Percentiles rank a stretch among this genome's conserved stretches.
Evolutionary conservation across 202 grass and related monocot species (phyloP).

Genomic region (Hordeum pubiflorum): DNA sequence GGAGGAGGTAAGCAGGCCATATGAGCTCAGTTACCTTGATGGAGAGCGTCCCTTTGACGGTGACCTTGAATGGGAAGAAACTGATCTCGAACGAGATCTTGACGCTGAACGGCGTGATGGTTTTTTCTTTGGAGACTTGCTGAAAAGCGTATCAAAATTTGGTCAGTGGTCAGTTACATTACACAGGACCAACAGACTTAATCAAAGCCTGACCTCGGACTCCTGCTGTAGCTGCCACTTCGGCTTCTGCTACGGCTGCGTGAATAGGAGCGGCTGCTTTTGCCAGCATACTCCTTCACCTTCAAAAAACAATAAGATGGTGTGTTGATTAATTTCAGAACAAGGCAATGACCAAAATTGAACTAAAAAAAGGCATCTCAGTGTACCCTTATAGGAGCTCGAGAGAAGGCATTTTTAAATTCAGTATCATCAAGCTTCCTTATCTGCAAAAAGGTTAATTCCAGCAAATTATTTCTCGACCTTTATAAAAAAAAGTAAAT

Average conservation of each 20-base stretch:
- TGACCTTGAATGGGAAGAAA: conserved; percentile 47
- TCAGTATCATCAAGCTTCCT: conserved; percentile 83
- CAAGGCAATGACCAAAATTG: background rate
- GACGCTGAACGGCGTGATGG: conserved; percentile 45
- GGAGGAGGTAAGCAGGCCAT: background rate
- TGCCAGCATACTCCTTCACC: conserved; percentile 66
- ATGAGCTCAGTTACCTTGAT: conserved; percentile 36
- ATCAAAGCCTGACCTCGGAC: conserved; percentile 39
- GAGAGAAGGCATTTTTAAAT: conserved; percentile 75
- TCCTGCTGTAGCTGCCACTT: conserved; percentile 44
- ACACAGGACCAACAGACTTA: background rate
- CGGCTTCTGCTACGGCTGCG: conserved; percentile 40
- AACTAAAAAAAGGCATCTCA: background rate
- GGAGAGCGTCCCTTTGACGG: conserved; percentile 40
- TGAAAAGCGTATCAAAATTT: conserved; percentile 25
- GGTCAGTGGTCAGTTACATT: background rate
- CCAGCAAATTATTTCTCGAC: background rate
- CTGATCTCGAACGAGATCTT: conserved; percentile 54
- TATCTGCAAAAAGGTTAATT: conserved; percentile 38
- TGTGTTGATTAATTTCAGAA: background rate
- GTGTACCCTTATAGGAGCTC: conserved; percentile 61
- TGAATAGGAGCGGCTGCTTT: conserved; percentile 49
- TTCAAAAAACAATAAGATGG: background rate
- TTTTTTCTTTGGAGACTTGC: conserved; percentile 59
- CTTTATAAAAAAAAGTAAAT: background rate